These are phyloP conservation scores for Rhodamnia rubescens DNA, from an alignment of 345 rosid species.

Conservation along the genomic window DNA sequence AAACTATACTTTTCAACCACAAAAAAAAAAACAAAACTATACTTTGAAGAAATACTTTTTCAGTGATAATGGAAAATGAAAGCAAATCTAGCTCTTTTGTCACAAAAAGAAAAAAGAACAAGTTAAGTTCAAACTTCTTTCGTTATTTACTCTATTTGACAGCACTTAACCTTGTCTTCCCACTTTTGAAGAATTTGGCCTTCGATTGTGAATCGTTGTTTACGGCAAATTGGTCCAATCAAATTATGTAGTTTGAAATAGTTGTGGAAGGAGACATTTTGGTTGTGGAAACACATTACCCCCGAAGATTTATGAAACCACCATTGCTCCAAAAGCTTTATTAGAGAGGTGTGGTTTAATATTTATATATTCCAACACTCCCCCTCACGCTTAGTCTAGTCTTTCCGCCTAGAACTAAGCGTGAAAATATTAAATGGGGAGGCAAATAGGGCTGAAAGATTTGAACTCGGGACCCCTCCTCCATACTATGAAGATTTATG, in stretches of 20 bases:
- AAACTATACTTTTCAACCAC: not conserved
- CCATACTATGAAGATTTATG: too few relatives aligned
- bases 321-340: too few relatives aligned
- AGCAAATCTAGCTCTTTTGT: not conserved
- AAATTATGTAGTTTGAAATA: not conserved
- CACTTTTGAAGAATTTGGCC: not conserved
- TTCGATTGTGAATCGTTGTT: not conserved
- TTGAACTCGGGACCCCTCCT: too few relatives aligned
- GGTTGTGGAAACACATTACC: not conserved
- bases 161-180: not conserved
- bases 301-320: too few relatives aligned
- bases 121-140: not conserved
- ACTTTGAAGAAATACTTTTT: not conserved
- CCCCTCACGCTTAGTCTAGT: too few relatives aligned
- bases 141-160: not conserved
- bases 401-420: too few relatives aligned
- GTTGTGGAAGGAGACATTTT: not conserved
- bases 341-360: too few relatives aligned
- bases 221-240: not conserved
- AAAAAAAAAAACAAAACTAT: not conserved
- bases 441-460: too few relatives aligned
- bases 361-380: too few relatives aligned
- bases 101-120: not conserved
- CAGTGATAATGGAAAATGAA: not conserved
- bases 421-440: too few relatives aligned